These are phyloP conservation scores for Calonectria honghensis DNA, from an alignment of 2,329 filamentous ascomycete species.

Conservation along the genomic window DNA sequence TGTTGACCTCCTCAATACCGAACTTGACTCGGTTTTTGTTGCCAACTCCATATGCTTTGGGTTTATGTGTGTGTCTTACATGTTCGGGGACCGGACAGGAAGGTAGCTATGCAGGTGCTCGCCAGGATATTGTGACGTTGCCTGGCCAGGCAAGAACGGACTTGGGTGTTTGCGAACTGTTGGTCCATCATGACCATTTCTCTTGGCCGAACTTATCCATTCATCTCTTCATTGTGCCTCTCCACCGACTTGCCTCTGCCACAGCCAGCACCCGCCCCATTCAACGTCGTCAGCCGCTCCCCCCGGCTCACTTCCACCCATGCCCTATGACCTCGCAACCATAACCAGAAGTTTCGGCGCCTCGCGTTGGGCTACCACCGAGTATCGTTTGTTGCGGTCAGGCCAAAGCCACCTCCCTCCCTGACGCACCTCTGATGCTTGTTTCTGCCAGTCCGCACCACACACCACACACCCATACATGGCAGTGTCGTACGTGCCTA, in stretches of 20 bases:
- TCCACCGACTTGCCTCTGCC: constrained; percentile 25
- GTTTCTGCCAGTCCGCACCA: constrained; percentile 28
- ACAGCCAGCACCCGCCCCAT: background rate
- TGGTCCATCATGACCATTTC: constrained; percentile 16
- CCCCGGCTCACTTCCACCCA: constrained; percentile 10
- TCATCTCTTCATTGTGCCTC: constrained; percentile 6
- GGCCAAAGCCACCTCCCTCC: constrained; percentile 22
- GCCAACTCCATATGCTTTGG: background rate
- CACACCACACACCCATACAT: constrained; percentile 15
- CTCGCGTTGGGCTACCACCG: background rate
- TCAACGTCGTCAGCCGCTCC: constrained; percentile 7
- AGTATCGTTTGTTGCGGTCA: constrained; percentile 35
- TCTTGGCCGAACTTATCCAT: background rate
- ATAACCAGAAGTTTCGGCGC: constrained; percentile 5
- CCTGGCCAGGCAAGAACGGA: background rate
- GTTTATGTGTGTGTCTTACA: constrained; percentile 3
- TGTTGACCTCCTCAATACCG: background rate
- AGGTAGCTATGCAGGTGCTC: constrained; percentile 11
- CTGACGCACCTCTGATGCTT: constrained; percentile 20
- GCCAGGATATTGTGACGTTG: background rate
- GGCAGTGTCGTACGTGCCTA: constrained; percentile 27
- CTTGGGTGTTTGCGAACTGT: background rate
- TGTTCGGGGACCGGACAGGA: background rate
- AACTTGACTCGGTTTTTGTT: background rate
- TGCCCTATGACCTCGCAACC: constrained; percentile 27